Conservation (phyloP, 345 rosid genomes). For the Eutrema japonicum region DNA sequence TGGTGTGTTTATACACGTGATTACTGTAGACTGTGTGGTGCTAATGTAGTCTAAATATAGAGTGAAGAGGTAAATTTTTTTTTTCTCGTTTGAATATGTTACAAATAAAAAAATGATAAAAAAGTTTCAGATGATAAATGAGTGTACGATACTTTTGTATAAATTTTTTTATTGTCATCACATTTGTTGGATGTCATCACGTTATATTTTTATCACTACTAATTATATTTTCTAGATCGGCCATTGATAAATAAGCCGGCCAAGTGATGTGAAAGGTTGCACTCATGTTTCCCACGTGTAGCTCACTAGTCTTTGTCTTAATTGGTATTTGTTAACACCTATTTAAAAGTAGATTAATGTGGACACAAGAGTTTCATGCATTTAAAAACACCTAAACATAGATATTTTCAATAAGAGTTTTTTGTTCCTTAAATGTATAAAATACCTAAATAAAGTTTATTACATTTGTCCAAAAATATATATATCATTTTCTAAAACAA, state of each 20-base stretch:
- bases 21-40: background rate
- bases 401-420: slow-evolving; percentile 7
- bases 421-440: background rate
- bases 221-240: too few species aligned
- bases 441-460: background rate
- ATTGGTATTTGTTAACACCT: slow-evolving; percentile 1
- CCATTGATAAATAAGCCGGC: too few species aligned
- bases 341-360: background rate
- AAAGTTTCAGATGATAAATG: too few species aligned
- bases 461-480: background rate
- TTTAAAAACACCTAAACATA: slow-evolving; percentile 1
- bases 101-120: too few species aligned
- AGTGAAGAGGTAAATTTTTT: too few species aligned
- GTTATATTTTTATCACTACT: too few species aligned
- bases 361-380: slow-evolving; percentile 24
- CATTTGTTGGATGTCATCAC: too few species aligned
- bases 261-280: slow-evolving; percentile 28
- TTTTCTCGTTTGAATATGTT: too few species aligned
- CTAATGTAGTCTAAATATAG: too few species aligned
- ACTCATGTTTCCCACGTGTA: slow-evolving; percentile 41
- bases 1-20: slow-evolving; percentile 2
- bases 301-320: slow-evolving; percentile 3
- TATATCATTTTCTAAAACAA: background rate
- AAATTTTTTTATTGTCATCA: too few species aligned
- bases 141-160: too few species aligned